phyloP scores from a whole-genome alignment of 176 grass and related monocot species.

The Oryza brachyantha region DNA sequence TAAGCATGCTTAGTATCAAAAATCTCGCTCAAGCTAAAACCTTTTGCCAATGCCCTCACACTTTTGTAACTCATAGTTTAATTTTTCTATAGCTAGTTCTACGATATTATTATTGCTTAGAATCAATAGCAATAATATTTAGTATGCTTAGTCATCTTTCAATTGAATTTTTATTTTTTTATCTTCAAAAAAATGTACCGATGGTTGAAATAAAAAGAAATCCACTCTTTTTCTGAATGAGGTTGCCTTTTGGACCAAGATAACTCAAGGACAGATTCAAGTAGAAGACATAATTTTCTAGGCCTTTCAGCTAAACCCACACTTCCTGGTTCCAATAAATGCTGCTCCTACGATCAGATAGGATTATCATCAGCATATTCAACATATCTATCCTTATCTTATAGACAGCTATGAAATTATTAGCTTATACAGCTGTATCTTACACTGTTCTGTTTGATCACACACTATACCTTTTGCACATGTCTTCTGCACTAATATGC shows the following conservation, averaged over 20 bases:
- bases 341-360: not conserved
- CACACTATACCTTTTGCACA: not conserved
- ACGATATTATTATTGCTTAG: not conserved
- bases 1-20: too few relatives aligned
- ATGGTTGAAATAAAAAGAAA: not conserved
- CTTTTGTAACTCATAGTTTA: not conserved
- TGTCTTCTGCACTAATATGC: not conserved
- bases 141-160: not conserved
- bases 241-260: not conserved
- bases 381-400: not conserved
- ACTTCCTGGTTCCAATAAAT: not conserved
- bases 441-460: not conserved
- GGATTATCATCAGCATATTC: not conserved
- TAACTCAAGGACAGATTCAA: not conserved
- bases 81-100: not conserved
- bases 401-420: not conserved
- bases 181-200: not conserved
- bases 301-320: not conserved
- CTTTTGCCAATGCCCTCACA: not conserved
- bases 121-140: not conserved
- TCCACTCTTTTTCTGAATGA: not conserved
- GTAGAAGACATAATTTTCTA: not conserved
- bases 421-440: not conserved
- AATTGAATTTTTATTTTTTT: not conserved
- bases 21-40: not conserved